Percentiles rank a stretch among this genome's conserved stretches.
phyloP scores from a whole-genome alignment of 1,284 basidiomycete species.

The Fomitopsis pinicola region DNA sequence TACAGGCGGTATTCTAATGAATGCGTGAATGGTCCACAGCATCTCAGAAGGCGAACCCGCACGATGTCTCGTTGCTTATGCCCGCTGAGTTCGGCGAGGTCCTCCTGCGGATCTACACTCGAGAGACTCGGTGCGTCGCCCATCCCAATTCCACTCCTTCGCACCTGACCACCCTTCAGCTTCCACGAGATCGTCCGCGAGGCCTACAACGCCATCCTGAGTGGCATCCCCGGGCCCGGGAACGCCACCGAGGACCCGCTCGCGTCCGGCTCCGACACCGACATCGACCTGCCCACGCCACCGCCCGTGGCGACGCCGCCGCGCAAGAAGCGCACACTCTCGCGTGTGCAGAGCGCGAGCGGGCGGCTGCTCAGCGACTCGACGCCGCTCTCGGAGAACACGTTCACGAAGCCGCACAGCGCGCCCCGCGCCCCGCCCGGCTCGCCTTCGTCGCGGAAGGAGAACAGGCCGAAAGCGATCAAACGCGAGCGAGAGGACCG shows the following conservation, averaged over 20 bases:
- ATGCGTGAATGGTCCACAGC: conserved; percentile 25
- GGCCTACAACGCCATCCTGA: conserved; percentile 58
- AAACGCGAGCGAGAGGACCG: conserved; percentile 1
- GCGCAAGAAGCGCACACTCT: conserved; percentile 1
- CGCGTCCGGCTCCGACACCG: neutral
- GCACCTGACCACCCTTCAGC: conserved; percentile 17
- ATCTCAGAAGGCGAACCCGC: conserved; percentile 39
- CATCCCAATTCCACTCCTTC: neutral
- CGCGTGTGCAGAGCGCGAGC: conserved; percentile 6
- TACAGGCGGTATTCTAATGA: neutral
- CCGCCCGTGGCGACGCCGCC: neutral
- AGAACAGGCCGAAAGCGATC: neutral
- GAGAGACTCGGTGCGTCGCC: conserved; percentile 41
- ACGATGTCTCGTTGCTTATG: conserved; percentile 60
- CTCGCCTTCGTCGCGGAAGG: neutral
- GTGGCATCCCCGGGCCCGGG: conserved; percentile 8
- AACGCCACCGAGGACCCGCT: neutral
- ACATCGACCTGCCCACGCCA: neutral
- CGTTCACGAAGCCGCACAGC: neutral
- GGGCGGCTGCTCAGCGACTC: conserved; percentile 1
- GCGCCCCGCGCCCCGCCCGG: neutral
- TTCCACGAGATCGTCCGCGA: conserved; percentile 58
- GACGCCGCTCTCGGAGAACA: conserved; percentile 5
- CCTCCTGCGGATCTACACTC: conserved; percentile 61
- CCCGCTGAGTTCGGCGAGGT: conserved; percentile 62